phyloP scores from a whole-genome alignment of 345 rosid species.

The Linum trigynum region DNA sequence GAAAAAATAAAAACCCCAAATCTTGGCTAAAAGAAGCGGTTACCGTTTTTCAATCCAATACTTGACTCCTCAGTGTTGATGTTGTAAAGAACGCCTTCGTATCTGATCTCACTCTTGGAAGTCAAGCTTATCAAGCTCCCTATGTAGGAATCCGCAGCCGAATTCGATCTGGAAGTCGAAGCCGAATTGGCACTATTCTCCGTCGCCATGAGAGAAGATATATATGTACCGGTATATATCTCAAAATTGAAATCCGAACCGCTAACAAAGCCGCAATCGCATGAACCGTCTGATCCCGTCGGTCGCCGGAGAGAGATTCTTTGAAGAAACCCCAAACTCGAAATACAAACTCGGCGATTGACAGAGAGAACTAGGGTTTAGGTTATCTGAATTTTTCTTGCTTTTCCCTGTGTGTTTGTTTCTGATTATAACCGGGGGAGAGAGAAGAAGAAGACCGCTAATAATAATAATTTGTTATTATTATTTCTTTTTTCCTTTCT shows the following conservation, averaged over 20 bases:
- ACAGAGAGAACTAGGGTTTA: background rate
- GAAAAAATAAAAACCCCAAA: background rate
- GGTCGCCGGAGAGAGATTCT: background rate
- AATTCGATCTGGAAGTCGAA: background rate
- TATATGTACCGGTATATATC: background rate
- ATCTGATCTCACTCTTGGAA: slow-evolving; percentile 12
- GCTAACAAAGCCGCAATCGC: background rate
- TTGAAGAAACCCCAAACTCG: background rate
- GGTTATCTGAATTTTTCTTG: background rate
- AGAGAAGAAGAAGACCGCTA: background rate
- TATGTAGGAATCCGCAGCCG: slow-evolving; percentile 6
- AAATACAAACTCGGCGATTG: too few species aligned
- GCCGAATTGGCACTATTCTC: background rate
- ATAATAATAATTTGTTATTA: too few species aligned
- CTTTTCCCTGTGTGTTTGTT: background rate
- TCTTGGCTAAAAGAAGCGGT: background rate
- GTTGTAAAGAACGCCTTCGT: slow-evolving; percentile 11
- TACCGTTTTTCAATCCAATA: slow-evolving; percentile 8
- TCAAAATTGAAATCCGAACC: background rate
- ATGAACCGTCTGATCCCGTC: background rate
- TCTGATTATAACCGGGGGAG: background rate
- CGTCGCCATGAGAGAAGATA: background rate
- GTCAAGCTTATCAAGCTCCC: slow-evolving; percentile 13
- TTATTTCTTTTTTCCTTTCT: too few species aligned
- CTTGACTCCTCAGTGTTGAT: slow-evolving; percentile 12